Percentiles rank a stretch among this genome's conserved stretches.
Conservation (phyloP, 768 basidiomycete genomes). For the Termitomyces sp. region DNA sequence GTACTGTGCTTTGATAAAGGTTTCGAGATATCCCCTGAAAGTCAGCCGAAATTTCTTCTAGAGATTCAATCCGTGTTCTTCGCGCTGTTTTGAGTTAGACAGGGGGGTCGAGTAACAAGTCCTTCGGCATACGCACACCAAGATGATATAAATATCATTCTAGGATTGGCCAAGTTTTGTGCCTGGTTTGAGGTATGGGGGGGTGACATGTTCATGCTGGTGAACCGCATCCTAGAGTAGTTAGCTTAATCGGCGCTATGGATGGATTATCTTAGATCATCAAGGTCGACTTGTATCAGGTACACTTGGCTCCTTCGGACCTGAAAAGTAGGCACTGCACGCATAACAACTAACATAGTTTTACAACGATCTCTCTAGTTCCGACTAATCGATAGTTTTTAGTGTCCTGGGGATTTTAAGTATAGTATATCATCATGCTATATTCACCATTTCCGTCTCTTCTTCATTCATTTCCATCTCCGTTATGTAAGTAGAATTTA, state of each 20-base stretch:
- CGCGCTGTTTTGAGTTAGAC: slow-evolving; percentile 20
- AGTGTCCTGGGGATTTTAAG: background rate
- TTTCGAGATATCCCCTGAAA: slow-evolving; percentile 15
- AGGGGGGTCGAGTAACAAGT: slow-evolving; percentile 15
- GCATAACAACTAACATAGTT: background rate
- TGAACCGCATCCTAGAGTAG: slow-evolving; percentile 14
- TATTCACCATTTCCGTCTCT: background rate
- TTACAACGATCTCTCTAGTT: background rate
- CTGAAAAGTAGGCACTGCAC: background rate
- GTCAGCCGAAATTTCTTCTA: slow-evolving; percentile 18
- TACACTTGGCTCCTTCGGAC: slow-evolving; percentile 1
- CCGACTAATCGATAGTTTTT: background rate
- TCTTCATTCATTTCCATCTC: background rate
- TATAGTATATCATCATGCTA: background rate
- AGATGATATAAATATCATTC: slow-evolving; percentile 19
- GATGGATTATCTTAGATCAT: slow-evolving; percentile 16
- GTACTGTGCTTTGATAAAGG: slow-evolving; percentile 21
- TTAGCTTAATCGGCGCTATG: slow-evolving; percentile 13
- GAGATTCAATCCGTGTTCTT: slow-evolving; percentile 21
- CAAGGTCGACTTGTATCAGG: slow-evolving; percentile 5
- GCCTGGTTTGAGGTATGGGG: slow-evolving; percentile 14
- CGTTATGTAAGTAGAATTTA: background rate
- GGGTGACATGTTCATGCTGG: slow-evolving; percentile 2
- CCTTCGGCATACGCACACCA: slow-evolving; percentile 13
- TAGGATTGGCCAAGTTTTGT: slow-evolving; percentile 15